phyloP scores from a whole-genome alignment of 192 early-diverging fungal genomes.

The Phlyctochytrium bullatum region DNA sequence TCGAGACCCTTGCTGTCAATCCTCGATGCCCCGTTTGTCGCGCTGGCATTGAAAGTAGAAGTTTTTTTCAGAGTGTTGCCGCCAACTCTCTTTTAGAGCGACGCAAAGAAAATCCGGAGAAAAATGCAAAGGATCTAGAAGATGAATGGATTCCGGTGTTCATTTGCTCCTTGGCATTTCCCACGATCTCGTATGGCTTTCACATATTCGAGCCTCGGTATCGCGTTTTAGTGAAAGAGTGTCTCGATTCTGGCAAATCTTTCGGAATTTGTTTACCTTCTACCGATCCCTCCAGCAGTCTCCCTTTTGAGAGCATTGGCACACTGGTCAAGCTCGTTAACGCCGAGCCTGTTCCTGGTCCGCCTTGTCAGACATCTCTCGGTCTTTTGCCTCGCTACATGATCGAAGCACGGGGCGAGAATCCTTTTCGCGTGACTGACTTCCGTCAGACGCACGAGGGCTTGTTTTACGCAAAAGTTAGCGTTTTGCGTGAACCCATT shows the following conservation, averaged over 20 bases:
- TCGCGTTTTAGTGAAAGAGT: constrained; percentile 19
- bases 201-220: constrained; percentile 34
- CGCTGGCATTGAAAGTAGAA: constrained; percentile 1
- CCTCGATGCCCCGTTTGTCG: constrained; percentile 35
- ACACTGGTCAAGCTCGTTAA: background rate
- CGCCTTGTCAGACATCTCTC: background rate
- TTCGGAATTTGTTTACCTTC: constrained; percentile 17
- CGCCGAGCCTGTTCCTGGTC: background rate
- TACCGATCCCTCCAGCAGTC: background rate
- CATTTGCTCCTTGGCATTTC: constrained; percentile 26
- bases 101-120: background rate
- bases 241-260: constrained; percentile 9
- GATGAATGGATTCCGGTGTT: constrained; percentile 24
- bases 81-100: background rate
- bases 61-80: constrained; percentile 17
- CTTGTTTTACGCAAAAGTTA: background rate
- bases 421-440: background rate
- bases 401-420: background rate
- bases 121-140: background rate
- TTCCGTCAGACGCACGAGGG: background rate
- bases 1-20: constrained; percentile 54
- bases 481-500: too few species aligned
- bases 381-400: background rate
- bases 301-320: background rate
- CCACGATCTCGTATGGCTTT: constrained; percentile 3